Evolutionary conservation across 2,329 filamentous ascomycete genomes (phyloP).

Genomic region (Colletotrichum sp.): DNA sequence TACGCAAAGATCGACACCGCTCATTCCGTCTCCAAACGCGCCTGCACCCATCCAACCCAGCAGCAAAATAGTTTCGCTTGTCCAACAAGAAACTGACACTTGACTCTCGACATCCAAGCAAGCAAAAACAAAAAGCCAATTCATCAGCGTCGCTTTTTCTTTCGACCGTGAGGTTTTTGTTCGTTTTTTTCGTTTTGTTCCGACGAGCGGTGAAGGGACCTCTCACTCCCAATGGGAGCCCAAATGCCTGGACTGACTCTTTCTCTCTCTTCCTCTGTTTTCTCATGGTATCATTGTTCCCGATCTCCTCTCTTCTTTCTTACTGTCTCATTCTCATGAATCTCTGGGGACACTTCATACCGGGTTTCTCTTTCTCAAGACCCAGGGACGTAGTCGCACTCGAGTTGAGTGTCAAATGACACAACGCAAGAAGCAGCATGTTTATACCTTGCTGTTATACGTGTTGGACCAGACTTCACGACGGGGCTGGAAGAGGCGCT

Average conservation of each 20-base stretch:
- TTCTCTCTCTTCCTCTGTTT: not conserved
- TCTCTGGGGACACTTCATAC: not conserved
- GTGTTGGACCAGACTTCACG: slow-evolving; percentile 35
- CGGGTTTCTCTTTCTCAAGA: not conserved
- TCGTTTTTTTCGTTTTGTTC: not conserved
- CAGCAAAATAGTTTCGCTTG: not conserved
- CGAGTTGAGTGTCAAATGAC: not conserved
- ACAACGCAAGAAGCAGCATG: not conserved
- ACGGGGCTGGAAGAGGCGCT: slow-evolving; percentile 46
- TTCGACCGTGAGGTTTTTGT: not conserved
- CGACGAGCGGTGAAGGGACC: not conserved
- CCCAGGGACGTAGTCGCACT: not conserved
- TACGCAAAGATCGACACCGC: not conserved
- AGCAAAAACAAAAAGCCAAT: too few relatives aligned
- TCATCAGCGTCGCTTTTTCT: not conserved
- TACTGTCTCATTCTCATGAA: not conserved
- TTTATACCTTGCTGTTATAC: slow-evolving; percentile 7
- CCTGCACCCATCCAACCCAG: not conserved
- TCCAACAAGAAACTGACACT: not conserved
- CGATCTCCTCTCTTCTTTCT: not conserved
- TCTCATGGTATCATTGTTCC: not conserved
- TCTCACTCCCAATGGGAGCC: not conserved
- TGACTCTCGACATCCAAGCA: not conserved
- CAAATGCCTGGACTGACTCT: not conserved
- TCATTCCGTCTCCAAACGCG: not conserved